Evolutionary conservation across 2,329 filamentous ascomycete species (phyloP).

Genomic region (Monilinia vaccinii-corymbosi): DNA sequence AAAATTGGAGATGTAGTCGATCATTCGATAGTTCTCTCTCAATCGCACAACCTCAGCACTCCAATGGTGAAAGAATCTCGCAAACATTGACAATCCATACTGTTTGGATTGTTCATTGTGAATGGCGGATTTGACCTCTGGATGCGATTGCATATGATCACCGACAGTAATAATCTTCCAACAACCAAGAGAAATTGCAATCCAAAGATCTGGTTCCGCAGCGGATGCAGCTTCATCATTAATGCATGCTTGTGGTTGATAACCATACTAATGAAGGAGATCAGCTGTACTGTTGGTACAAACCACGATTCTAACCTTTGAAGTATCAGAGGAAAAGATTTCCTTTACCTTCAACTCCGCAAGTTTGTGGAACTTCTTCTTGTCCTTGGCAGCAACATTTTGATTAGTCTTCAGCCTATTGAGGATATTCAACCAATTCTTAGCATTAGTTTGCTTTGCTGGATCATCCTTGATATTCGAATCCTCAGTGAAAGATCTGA

Average conservation of each 20-base stretch:
- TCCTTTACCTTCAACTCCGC: neutral
- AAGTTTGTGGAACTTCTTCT: too few species aligned
- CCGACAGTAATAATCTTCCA: slow-evolving; percentile 1
- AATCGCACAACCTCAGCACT: slow-evolving; percentile 7
- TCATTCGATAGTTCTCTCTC: too few species aligned
- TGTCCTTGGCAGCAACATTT: too few species aligned
- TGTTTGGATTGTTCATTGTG: slow-evolving; percentile 5
- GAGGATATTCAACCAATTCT: too few species aligned
- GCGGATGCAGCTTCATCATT: slow-evolving; percentile 11
- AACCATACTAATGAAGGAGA: neutral
- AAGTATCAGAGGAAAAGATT: too few species aligned
- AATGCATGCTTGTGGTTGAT: neutral
- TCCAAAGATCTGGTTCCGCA: neutral
- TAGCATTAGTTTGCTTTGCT: too few species aligned
- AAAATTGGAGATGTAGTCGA: too few species aligned
- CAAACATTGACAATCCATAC: neutral
- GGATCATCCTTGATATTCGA: neutral
- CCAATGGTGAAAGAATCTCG: neutral
- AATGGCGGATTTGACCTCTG: neutral
- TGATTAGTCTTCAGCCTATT: too few species aligned
- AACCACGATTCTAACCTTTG: too few species aligned
- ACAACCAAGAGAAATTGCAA: neutral
- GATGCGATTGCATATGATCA: slow-evolving; percentile 9
- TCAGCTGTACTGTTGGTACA: neutral
- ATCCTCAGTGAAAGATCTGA: neutral